Percentiles rank a stretch among this genome's conserved stretches.
Evolutionary conservation across 1,139 yeast genomes (phyloP).

Genomic region (Yamadazyma jaroonii): DNA sequence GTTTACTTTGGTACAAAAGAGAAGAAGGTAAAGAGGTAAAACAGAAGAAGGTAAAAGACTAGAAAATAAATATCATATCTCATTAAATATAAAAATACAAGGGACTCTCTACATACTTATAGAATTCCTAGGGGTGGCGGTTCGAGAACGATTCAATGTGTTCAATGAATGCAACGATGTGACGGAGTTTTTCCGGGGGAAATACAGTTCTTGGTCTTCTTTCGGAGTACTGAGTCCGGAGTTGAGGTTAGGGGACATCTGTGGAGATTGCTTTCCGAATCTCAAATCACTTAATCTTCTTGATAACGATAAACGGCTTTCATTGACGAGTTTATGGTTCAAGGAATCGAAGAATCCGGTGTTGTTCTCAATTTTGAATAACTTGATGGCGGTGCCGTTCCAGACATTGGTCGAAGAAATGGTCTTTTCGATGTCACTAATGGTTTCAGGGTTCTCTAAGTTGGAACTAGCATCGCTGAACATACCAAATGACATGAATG

Average conservation of each 20-base stretch:
- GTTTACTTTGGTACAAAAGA: slow-evolving; percentile 78
- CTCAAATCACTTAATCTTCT: slow-evolving; percentile 48
- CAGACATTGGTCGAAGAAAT: slow-evolving; percentile 48
- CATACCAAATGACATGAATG: slow-evolving; percentile 42
- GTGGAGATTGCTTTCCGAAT: slow-evolving; percentile 22
- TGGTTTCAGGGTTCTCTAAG: slow-evolving; percentile 17
- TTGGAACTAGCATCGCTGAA: slow-evolving; percentile 24
- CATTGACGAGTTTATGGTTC: slow-evolving; percentile 26
- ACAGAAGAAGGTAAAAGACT: slow-evolving; percentile 26
- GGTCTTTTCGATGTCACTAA: slow-evolving; percentile 24
- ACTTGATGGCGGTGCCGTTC: slow-evolving; percentile 58
- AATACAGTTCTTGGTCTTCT: slow-evolving; percentile 27
- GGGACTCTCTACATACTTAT: slow-evolving; percentile 21
- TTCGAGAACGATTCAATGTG: slow-evolving; percentile 37
- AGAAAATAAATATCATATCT: not conserved
- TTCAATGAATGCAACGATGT: slow-evolving; percentile 43
- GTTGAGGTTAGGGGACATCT: slow-evolving; percentile 15
- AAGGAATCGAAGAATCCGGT: slow-evolving; percentile 37
- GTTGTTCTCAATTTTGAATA: slow-evolving; percentile 54
- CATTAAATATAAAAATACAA: no score
- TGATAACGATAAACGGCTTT: slow-evolving; percentile 44
- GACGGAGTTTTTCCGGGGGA: slow-evolving; percentile 28
- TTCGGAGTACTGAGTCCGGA: slow-evolving; percentile 26
- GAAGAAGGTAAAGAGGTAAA: slow-evolving; percentile 25
- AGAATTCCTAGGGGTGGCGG: slow-evolving; percentile 41